Conservation (phyloP, 441 rosid genomes). For the Daphne laureola region DNA sequence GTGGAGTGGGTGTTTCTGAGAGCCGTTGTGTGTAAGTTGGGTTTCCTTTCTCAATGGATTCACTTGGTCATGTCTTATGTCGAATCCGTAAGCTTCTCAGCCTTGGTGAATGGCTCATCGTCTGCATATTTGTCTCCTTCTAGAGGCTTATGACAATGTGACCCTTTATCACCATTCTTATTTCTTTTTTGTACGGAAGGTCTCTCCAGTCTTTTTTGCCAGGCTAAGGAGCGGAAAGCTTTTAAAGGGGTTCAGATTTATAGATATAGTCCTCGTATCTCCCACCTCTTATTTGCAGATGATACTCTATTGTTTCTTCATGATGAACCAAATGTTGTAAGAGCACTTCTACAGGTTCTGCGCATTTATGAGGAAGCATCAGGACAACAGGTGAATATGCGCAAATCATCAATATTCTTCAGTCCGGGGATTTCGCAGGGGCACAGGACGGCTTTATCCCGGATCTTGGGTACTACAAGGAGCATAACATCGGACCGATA, state of each 20-base stretch:
- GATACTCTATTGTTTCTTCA: neutral
- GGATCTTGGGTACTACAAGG: too few species aligned
- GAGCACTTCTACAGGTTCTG: neutral
- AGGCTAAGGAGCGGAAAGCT: too few species aligned
- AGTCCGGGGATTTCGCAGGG: neutral
- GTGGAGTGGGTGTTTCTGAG: neutral
- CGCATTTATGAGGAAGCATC: neutral
- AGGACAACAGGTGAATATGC: neutral
- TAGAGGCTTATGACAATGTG: neutral
- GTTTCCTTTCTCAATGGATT: neutral
- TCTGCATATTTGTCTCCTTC: neutral
- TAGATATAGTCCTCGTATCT: neutral
- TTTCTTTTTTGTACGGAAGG: slow-evolving; percentile 1
- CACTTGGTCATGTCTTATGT: neutral
- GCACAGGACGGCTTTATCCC: too few species aligned
- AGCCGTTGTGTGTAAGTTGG: neutral
- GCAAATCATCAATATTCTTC: neutral
- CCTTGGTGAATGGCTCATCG: neutral
- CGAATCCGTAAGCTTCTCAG: neutral
- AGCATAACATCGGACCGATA: too few species aligned
- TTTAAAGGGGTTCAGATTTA: too few species aligned
- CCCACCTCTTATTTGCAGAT: slow-evolving; percentile 7
- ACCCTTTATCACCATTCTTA: neutral
- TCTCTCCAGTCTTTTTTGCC: neutral
- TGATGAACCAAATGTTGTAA: neutral